Conservation (phyloP, 805 yeast species). For the Metschnikowia anglica region DNA sequence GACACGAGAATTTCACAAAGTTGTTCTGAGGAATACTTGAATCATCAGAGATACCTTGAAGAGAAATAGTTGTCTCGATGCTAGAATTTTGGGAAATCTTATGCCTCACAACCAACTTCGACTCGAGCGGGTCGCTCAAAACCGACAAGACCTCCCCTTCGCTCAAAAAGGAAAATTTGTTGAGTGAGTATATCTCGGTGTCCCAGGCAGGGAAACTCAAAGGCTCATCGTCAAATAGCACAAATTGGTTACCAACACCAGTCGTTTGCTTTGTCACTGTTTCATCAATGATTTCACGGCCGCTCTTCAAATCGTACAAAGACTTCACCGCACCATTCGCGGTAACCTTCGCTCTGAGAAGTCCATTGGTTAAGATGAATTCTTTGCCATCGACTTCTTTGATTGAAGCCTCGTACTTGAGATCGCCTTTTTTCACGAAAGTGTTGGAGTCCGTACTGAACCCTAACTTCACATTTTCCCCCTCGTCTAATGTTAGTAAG, state of each 20-base stretch:
- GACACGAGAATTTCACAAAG: slow-evolving; percentile 37
- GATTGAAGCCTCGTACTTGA: slow-evolving; percentile 50
- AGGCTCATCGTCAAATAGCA: slow-evolving; percentile 87
- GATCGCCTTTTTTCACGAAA: slow-evolving; percentile 16
- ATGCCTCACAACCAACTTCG: slow-evolving; percentile 62
- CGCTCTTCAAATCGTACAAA: slow-evolving; percentile 55
- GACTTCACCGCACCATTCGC: slow-evolving; percentile 58
- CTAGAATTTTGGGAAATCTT: slow-evolving; percentile 55
- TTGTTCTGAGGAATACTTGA: slow-evolving; percentile 34
- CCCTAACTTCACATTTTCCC: slow-evolving; percentile 12
- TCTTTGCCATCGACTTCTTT: slow-evolving; percentile 38
- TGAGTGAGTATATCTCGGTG: slow-evolving; percentile 85
- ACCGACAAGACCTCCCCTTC: slow-evolving; percentile 42
- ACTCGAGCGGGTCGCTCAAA: slow-evolving; percentile 56
- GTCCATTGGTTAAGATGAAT: slow-evolving; percentile 58
- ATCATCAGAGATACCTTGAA: slow-evolving; percentile 60
- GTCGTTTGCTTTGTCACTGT: slow-evolving; percentile 50
- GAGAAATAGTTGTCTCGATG: slow-evolving; percentile 66
- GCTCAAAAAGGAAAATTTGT: slow-evolving; percentile 54
- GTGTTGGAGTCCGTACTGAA: slow-evolving; percentile 18
- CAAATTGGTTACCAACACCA: slow-evolving; percentile 74
- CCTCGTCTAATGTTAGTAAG: slow-evolving; percentile 9
- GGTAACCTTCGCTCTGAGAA: slow-evolving; percentile 54
- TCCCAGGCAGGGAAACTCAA: slow-evolving; percentile 96
- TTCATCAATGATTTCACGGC: slow-evolving; percentile 65